Percentiles rank a stretch among this genome's conserved stretches.
phyloP scores from a whole-genome alignment of 2,329 filamentous ascomycete genomes.

The Talaromyces atroroseus region DNA sequence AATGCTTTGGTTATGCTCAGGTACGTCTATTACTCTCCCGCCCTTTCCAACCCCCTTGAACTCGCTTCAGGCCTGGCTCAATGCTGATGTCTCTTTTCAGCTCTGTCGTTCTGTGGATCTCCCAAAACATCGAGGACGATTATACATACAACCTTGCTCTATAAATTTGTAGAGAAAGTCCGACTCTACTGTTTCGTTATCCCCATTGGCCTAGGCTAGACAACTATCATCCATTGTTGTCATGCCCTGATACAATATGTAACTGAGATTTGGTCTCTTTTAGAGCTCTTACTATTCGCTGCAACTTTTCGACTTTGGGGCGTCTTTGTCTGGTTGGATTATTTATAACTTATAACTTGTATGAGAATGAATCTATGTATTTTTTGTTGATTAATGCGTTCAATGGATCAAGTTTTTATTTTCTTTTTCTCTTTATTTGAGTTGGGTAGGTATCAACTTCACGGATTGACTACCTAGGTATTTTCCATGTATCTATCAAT shows the following conservation, averaged over 20 bases:
- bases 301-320: neutral
- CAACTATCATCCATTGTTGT: neutral
- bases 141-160: slow-evolving; percentile 65
- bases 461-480: neutral
- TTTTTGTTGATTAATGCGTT: neutral
- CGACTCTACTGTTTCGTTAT: neutral
- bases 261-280: neutral
- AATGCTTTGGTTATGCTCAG: slow-evolving; percentile 64
- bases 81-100: slow-evolving; percentile 27
- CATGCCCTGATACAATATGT: neutral
- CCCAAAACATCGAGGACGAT: slow-evolving; percentile 68
- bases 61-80: too few relatives aligned
- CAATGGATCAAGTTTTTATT: neutral
- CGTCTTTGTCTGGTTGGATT: neutral
- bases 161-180: slow-evolving; percentile 26
- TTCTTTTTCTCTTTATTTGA: neutral
- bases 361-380: neutral
- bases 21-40: slow-evolving; percentile 36
- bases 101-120: slow-evolving; percentile 62
- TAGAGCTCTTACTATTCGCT: neutral
- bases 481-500: too few relatives aligned
- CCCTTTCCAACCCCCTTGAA: neutral
- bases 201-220: neutral
- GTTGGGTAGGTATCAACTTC: neutral
- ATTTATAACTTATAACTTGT: neutral